Evolutionary conservation across 2,329 filamentous ascomycete species (phyloP).

Genomic region (Eutypa lata): DNA sequence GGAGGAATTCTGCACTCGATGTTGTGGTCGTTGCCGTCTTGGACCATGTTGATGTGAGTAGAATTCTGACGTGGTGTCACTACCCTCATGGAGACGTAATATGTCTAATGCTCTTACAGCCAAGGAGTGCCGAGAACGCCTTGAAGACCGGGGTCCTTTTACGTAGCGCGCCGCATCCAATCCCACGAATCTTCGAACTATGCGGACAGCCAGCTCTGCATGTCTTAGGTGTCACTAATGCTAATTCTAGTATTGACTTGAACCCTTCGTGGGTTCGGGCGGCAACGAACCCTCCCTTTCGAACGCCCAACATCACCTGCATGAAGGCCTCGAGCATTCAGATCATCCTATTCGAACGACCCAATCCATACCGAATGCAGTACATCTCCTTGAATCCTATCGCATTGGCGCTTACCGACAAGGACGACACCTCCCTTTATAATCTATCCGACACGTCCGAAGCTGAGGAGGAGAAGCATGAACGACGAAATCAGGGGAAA

Average conservation of each 20-base stretch:
- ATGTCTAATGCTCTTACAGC: constrained; percentile 42
- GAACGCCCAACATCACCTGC: constrained; percentile 71
- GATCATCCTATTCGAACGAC: constrained; percentile 84
- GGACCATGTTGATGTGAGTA: constrained; percentile 81
- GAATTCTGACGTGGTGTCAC: constrained; percentile 7
- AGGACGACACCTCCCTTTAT: constrained; percentile 41
- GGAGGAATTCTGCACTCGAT: constrained; percentile 89
- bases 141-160: constrained; percentile 80
- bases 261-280: constrained; percentile 70
- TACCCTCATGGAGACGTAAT: constrained; percentile 8
- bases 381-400: constrained; percentile 92
- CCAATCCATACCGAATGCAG: constrained; percentile 85
- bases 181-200: constrained; percentile 76
- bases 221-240: constrained; percentile 81
- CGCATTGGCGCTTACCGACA: constrained; percentile 77
- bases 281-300: constrained; percentile 47
- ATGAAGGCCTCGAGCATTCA: constrained; percentile 73
- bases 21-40: constrained; percentile 86
- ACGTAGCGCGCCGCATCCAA: constrained; percentile 75
- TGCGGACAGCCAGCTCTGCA: constrained; percentile 82
- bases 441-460: constrained; percentile 53
- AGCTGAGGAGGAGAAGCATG: constrained; percentile 67
- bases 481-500: constrained; percentile 54
- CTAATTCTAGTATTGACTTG: constrained; percentile 45
- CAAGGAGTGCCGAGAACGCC: constrained; percentile 81